These are phyloP conservation scores for Clohesyomyces aquaticus DNA, from an alignment of 495 filamentous ascomycete species.

Conservation along the genomic window DNA sequence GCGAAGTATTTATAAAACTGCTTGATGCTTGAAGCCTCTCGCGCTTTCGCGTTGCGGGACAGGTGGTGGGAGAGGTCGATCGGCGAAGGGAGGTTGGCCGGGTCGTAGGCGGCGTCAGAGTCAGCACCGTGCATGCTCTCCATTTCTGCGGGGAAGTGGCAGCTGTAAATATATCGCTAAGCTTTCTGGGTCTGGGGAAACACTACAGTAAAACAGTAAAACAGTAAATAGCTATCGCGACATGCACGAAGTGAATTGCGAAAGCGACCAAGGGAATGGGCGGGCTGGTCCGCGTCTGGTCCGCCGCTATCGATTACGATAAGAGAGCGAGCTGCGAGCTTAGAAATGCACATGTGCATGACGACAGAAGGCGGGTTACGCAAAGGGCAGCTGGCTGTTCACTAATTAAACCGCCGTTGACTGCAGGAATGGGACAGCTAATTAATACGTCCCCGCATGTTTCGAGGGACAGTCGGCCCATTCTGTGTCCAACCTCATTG, in stretches of 20 bases:
- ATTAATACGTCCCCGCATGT: neutral
- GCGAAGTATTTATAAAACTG: slow-evolving; percentile 80
- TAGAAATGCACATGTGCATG: slow-evolving; percentile 26
- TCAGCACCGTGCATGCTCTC: too few species aligned
- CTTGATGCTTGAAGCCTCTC: slow-evolving; percentile 70
- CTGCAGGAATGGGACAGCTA: neutral
- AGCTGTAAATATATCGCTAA: neutral
- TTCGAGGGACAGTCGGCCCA: neutral
- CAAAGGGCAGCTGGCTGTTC: neutral
- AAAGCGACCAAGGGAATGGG: neutral
- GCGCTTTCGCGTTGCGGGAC: slow-evolving; percentile 66
- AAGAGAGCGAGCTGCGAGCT: slow-evolving; percentile 14
- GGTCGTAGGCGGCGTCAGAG: neutral
- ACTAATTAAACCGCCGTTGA: too few species aligned
- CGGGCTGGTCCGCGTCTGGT: slow-evolving; percentile 25
- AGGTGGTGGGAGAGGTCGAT: slow-evolving; percentile 80
- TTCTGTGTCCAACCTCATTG: neutral
- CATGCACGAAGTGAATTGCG: slow-evolving; percentile 12
- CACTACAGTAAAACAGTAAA: too few species aligned
- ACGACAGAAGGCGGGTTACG: slow-evolving; percentile 6
- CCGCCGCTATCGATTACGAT: slow-evolving; percentile 8
- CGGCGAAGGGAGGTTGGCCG: slow-evolving; percentile 49
- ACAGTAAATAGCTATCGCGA: slow-evolving; percentile 14
- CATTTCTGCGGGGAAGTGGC: neutral
- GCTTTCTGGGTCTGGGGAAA: neutral